Base-by-base conservation (phyloP, 202 grass and related monocot genomes). In the Schoenoplectus tabernaemontani region DNA sequence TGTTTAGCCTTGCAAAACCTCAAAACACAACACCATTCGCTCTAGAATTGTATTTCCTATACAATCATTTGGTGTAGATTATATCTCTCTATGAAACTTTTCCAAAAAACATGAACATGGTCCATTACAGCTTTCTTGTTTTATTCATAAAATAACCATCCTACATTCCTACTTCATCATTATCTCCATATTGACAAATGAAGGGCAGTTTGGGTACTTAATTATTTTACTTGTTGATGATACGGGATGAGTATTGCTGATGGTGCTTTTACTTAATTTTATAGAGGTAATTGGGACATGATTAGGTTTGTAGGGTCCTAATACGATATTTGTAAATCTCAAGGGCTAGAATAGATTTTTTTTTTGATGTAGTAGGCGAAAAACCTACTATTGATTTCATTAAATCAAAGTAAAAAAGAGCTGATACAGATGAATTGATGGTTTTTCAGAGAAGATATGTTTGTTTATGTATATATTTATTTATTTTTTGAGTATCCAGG, bases 401-500 rank as follows among this genome's bases (percentile, higher is more conserved):
- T n/a, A n/a, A n/a, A n/a, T n/a, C n/a, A n/a, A n/a, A n/a, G n/a
- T n/a, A n/a, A n/a, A n/a, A n/a, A n/a, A n/a, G n/a, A n/a, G n/a
- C n/a, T n/a, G n/a, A n/a, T n/a, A n/a, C n/a, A n/a, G n/a, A n/a
- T n/a, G 28, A 63, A 63, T 30, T 68, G 17, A 68, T 68, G 36
- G 11, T 69, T 69, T 44, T 69, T 7, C 19, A 15, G 65, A 69
- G 15, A 46, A 4, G 4, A 46, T 69, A 15, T 75, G 46, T 12
- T 53, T 59, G 58, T 32, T 37, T 9, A n/a, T 83, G 0, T 62
- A 33, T 5, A 16, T 63, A 60, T 4, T 7, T 60, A 60, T 83
- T 50, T 58, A 60, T 13, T 16, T 57, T 60, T 82, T 82, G n/a
- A 24, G 12, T 1, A 80, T 80, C 16, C 81, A 95, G 96, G 91